phyloP scores from a whole-genome alignment of 768 basidiomycete genomes.

The Lentinula sp. region DNA sequence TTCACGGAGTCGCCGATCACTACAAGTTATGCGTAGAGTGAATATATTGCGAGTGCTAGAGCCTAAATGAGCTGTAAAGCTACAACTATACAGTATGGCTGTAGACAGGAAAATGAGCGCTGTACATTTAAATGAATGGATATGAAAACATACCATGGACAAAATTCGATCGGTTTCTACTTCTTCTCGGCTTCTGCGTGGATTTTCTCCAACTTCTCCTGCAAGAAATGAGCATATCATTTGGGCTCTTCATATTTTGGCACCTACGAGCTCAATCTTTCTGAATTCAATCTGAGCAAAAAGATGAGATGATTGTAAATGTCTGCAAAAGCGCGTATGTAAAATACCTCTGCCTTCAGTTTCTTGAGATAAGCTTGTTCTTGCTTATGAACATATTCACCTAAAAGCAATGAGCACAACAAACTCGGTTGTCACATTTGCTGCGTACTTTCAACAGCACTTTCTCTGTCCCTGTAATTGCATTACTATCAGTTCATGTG shows the following conservation, averaged over 20 bases:
- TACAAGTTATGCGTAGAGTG: not conserved
- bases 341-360: conserved; percentile 44
- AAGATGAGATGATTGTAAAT: not conserved
- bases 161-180: not conserved
- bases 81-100: no score
- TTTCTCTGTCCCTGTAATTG: conserved; percentile 59
- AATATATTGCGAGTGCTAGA: not conserved
- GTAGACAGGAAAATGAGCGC: not conserved
- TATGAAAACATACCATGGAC: not conserved
- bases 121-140: not conserved
- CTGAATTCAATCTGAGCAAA: not conserved
- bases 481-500: conserved; percentile 15
- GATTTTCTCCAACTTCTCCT: conserved; percentile 8
- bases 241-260: not conserved
- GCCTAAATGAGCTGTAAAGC: not conserved
- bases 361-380: conserved; percentile 55
- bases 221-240: not conserved
- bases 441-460: conserved; percentile 54
- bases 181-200: conserved; percentile 2
- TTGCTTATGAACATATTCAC: conserved; percentile 56
- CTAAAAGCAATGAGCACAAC: conserved; percentile 24
- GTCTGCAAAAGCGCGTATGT: conserved; percentile 10
- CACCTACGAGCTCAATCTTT: conserved; percentile 4
- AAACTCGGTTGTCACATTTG: conserved; percentile 7
- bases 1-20: not conserved